These are phyloP conservation scores for Hydnomerulius pinastri DNA, from an alignment of 768 basidiomycete genomes.

Conservation along the genomic window DNA sequence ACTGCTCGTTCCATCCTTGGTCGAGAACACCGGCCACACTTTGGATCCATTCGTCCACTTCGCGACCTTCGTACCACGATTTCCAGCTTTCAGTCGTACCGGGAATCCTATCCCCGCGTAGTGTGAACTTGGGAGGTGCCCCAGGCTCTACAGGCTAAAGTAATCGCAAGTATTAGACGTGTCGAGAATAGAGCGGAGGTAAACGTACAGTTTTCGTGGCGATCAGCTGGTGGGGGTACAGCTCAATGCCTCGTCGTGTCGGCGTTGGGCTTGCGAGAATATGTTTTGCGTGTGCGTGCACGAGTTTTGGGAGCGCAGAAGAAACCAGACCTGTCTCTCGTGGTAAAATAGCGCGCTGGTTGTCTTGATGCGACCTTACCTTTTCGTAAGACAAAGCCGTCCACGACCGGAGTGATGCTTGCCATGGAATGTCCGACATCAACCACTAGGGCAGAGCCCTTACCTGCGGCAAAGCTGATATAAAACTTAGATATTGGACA, in stretches of 20 bases:
- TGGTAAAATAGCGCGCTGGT: not conserved
- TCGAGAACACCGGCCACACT: slow-evolving; percentile 84
- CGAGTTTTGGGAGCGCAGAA: slow-evolving; percentile 75
- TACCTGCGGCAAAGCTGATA: slow-evolving; percentile 89
- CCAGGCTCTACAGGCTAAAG: slow-evolving; percentile 74
- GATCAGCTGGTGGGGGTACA: slow-evolving; percentile 88
- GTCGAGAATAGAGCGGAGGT: not conserved
- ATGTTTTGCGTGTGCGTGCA: slow-evolving; percentile 78
- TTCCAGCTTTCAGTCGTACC: slow-evolving; percentile 84
- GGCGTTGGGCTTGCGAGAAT: slow-evolving; percentile 53
- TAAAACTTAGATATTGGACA: slow-evolving; percentile 11
- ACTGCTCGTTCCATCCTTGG: slow-evolving; percentile 90
- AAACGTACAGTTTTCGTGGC: slow-evolving; percentile 68
- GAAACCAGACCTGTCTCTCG: slow-evolving; percentile 65
- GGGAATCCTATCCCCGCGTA: slow-evolving; percentile 73
- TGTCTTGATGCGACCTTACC: slow-evolving; percentile 44
- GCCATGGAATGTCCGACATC: slow-evolving; percentile 90
- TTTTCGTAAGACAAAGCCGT: slow-evolving; percentile 96
- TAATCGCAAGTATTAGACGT: slow-evolving; percentile 2
- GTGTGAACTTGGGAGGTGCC: slow-evolving; percentile 60
- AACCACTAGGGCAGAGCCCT: slow-evolving; percentile 94
- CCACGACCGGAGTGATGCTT: slow-evolving; percentile 93
- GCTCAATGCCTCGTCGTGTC: slow-evolving; percentile 59
- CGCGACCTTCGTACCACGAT: slow-evolving; percentile 72
- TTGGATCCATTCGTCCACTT: slow-evolving; percentile 95